Evolutionary conservation across 331 rosid species (phyloP).

Genomic region (Quercus lobata): DNA sequence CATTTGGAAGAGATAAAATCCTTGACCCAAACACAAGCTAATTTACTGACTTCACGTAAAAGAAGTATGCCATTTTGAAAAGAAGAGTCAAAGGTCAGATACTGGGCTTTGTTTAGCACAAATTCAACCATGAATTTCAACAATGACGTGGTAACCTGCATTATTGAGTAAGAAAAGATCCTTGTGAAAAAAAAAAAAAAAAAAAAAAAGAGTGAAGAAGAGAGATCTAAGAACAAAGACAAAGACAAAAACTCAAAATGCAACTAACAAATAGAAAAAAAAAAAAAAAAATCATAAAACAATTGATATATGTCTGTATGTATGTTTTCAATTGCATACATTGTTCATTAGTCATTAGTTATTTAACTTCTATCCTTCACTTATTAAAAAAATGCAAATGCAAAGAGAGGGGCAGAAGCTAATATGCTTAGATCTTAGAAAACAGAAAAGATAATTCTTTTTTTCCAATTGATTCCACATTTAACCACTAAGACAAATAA

Average conservation of each 20-base stretch:
- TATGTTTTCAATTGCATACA: neutral
- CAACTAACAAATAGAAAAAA: too few relatives aligned
- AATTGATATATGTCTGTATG: neutral
- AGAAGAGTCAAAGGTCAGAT: slow-evolving; percentile 93
- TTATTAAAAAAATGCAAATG: neutral
- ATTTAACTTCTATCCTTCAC: too few relatives aligned
- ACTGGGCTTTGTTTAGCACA: slow-evolving; percentile 92
- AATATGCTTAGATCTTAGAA: neutral
- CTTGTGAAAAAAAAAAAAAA: neutral
- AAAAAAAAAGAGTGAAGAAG: neutral
- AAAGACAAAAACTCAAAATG: too few relatives aligned
- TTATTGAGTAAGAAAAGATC: neutral
- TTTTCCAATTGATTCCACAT: neutral
- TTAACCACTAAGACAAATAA: neutral
- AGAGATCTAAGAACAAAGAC: neutral
- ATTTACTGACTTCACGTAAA: slow-evolving; percentile 95
- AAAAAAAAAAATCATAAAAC: neutral
- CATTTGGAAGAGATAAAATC: slow-evolving; percentile 82
- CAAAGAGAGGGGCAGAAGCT: neutral
- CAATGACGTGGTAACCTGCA: slow-evolving; percentile 93
- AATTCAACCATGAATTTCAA: slow-evolving; percentile 96
- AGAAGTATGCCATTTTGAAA: slow-evolving; percentile 98
- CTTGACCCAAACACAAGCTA: slow-evolving; percentile 92
- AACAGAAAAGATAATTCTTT: too few relatives aligned
- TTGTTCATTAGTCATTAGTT: neutral